Evolutionary conservation across 169 alveolate species (phyloP).

Genomic region (Plasmodium sp.): DNA sequence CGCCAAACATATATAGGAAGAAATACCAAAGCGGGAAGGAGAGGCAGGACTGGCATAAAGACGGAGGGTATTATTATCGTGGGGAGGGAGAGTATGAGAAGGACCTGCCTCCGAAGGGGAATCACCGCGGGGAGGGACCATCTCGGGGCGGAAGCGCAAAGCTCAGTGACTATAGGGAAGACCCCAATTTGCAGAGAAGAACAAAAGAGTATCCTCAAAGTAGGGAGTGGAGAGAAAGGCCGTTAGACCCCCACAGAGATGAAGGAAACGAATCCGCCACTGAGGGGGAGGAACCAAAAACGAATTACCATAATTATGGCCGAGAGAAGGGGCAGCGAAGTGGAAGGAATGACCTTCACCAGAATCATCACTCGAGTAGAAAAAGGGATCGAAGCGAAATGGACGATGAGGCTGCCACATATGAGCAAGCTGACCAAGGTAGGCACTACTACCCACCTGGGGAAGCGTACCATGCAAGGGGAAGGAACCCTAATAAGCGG

Average conservation of each 20-base stretch:
- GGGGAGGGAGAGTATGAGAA: background rate
- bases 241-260: background rate
- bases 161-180: background rate
- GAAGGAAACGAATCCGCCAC: background rate
- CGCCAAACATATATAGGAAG: background rate
- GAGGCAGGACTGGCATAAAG: background rate
- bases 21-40: background rate
- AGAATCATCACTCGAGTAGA: background rate
- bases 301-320: background rate
- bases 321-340: background rate
- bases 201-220: background rate
- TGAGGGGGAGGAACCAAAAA: background rate
- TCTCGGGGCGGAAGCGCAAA: background rate
- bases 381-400: background rate
- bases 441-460: background rate
- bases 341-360: background rate
- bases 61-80: background rate
- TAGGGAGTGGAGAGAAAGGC: background rate
- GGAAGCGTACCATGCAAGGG: background rate
- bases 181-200: background rate
- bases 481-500: background rate
- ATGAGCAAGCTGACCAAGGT: background rate
- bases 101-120: background rate
- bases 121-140: background rate
- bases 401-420: background rate